Evolutionary conservation across 495 filamentous ascomycete genomes (phyloP).

Genomic region (Aspergillus ellipticus): DNA sequence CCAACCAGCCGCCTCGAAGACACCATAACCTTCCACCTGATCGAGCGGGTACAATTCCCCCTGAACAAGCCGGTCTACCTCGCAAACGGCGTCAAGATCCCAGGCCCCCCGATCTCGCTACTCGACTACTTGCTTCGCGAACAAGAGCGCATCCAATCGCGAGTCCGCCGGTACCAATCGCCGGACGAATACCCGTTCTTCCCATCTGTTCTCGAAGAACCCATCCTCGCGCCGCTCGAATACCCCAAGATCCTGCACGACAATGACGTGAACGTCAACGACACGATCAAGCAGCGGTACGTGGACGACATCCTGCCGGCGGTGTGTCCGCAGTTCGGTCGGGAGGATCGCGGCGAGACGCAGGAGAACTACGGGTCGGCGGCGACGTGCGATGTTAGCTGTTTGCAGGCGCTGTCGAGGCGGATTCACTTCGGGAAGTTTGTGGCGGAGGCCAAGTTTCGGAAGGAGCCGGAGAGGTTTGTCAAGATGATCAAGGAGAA

Average conservation of each 20-base stretch:
- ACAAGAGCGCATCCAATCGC: constrained; percentile 88
- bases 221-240: constrained; percentile 79
- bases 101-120: constrained; percentile 69
- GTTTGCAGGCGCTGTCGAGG: constrained; percentile 85
- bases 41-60: constrained; percentile 97
- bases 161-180: constrained; percentile 89
- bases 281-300: constrained; percentile 80
- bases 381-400: constrained; percentile 85
- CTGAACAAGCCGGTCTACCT: constrained; percentile 84
- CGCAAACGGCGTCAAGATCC: constrained; percentile 75
- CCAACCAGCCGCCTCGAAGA: constrained; percentile 84
- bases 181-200: constrained; percentile 99
- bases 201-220: constrained; percentile 70
- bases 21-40: constrained; percentile 97
- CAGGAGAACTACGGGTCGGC: constrained; percentile 95
- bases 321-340: constrained; percentile 68
- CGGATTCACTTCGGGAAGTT: constrained; percentile 98
- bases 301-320: constrained; percentile 76
- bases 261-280: constrained; percentile 90
- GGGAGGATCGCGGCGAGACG: constrained; percentile 75
- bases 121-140: constrained; percentile 90
- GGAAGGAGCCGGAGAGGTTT: constrained; percentile 73
- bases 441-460: constrained; percentile 97
- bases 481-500: constrained; percentile 72
- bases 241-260: constrained; percentile 91